Evolutionary conservation across 176 grass and related monocot genomes (phyloP).

Genomic region (Musa troglodytarum): DNA sequence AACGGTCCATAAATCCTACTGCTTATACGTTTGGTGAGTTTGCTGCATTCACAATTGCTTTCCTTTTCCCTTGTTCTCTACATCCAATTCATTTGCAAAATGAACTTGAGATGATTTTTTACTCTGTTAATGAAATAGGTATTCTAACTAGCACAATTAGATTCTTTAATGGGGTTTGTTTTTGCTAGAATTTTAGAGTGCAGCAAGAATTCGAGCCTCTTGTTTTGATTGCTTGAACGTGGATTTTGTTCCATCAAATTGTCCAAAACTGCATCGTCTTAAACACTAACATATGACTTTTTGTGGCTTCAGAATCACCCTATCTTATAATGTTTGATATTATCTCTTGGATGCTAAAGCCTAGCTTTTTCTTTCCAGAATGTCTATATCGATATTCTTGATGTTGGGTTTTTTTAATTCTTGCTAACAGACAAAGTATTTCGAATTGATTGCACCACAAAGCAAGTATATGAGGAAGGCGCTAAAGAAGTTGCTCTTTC

Average conservation of each 20-base stretch:
- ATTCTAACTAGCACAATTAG: background rate
- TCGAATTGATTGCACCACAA: slow-evolving; percentile 52
- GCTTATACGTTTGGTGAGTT: slow-evolving; percentile 80
- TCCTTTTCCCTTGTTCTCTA: slow-evolving; percentile 8
- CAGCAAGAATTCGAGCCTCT: background rate
- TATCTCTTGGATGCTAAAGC: too few species aligned
- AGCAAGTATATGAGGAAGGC: slow-evolving; percentile 67
- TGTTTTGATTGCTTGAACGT: background rate
- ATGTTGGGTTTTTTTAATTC: background rate
- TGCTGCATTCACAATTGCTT: background rate
- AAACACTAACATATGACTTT: background rate
- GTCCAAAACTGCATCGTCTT: background rate
- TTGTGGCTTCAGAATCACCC: too few species aligned
- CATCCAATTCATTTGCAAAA: background rate
- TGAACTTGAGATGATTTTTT: background rate
- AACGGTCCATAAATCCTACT: slow-evolving; percentile 60
- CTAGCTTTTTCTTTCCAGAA: too few species aligned
- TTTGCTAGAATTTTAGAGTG: background rate
- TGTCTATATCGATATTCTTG: background rate
- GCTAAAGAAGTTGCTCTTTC: slow-evolving; percentile 84
- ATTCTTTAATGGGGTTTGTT: background rate
- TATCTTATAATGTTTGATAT: too few species aligned
- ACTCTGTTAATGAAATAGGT: background rate
- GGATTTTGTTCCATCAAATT: background rate
- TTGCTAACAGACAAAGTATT: slow-evolving; percentile 70